Conservation (phyloP, 2,329 filamentous ascomycete genomes). For the Ilyonectria destructans region DNA sequence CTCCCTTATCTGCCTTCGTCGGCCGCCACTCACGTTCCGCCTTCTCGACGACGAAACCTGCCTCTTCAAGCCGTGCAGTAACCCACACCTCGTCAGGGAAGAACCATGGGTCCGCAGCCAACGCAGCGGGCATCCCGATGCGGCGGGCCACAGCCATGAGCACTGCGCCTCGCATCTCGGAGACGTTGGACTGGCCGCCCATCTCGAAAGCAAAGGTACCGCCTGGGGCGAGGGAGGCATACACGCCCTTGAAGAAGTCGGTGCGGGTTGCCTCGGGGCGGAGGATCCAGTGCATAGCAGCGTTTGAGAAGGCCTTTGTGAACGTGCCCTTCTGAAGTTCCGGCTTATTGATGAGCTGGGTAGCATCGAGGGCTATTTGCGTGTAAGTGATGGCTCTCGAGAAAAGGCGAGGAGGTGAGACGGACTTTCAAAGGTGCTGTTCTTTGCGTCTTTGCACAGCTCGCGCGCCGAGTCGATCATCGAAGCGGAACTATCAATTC, state of each 20-base stretch:
- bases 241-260: conserved; percentile 69
- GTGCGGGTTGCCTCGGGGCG: conserved; percentile 59
- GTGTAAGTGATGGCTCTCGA: conserved; percentile 13
- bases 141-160: conserved; percentile 68
- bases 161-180: conserved; percentile 74
- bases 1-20: conserved; percentile 71
- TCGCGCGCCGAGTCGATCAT: conserved; percentile 72
- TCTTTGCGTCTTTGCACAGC: conserved; percentile 56
- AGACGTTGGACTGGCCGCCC: conserved; percentile 80
- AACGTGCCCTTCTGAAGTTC: conserved; percentile 58
- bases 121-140: conserved; percentile 64
- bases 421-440: conserved; percentile 63
- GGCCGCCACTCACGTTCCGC: conserved; percentile 77
- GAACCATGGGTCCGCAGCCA: conserved; percentile 77
- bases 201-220: conserved; percentile 79
- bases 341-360: conserved; percentile 54
- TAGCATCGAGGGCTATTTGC: conserved; percentile 63
- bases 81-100: conserved; percentile 79
- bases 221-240: conserved; percentile 67
- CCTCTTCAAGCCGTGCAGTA: conserved; percentile 60
- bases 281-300: conserved; percentile 79
- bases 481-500: conserved; percentile 71
- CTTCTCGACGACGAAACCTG: conserved; percentile 66
- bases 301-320: conserved; percentile 77
- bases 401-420: background rate